Conservation (phyloP, 306 rosid species). For the Macrotyloma uniflorum region DNA sequence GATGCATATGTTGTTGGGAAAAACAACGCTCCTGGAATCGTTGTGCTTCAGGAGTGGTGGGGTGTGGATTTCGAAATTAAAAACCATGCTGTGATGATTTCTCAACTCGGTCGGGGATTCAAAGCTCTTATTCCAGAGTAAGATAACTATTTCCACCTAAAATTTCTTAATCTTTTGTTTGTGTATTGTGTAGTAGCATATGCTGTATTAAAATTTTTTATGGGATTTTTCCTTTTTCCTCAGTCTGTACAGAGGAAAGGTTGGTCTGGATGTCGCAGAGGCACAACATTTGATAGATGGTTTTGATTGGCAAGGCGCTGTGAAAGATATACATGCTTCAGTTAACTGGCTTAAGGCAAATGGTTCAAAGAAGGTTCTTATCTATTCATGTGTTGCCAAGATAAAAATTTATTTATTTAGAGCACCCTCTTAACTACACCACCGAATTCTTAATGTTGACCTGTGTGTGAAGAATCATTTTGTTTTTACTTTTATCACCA, state of each 20-base stretch:
- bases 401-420: slow-evolving; percentile 2
- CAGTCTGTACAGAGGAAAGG: slow-evolving; percentile 87
- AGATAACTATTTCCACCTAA: neutral
- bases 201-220: slow-evolving; percentile 31
- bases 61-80: slow-evolving; percentile 87
- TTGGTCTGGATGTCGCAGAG: slow-evolving; percentile 89
- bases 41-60: slow-evolving; percentile 97
- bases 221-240: slow-evolving; percentile 3
- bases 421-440: neutral
- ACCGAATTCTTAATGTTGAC: neutral
- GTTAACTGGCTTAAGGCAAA: slow-evolving; percentile 89
- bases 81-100: slow-evolving; percentile 82
- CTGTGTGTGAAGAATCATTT: neutral
- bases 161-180: neutral
- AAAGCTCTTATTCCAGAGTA: slow-evolving; percentile 97
- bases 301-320: slow-evolving; percentile 98
- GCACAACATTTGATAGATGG: slow-evolving; percentile 91
- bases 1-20: slow-evolving; percentile 83
- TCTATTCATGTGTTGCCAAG: slow-evolving; percentile 26
- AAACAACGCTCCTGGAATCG: slow-evolving; percentile 86
- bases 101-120: slow-evolving; percentile 76
- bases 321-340: slow-evolving; percentile 83
- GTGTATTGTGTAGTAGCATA: neutral
- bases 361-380: slow-evolving; percentile 85
- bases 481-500: neutral